Conservation (phyloP, 805 yeast genomes). For the Naumovozyma baii region DNA sequence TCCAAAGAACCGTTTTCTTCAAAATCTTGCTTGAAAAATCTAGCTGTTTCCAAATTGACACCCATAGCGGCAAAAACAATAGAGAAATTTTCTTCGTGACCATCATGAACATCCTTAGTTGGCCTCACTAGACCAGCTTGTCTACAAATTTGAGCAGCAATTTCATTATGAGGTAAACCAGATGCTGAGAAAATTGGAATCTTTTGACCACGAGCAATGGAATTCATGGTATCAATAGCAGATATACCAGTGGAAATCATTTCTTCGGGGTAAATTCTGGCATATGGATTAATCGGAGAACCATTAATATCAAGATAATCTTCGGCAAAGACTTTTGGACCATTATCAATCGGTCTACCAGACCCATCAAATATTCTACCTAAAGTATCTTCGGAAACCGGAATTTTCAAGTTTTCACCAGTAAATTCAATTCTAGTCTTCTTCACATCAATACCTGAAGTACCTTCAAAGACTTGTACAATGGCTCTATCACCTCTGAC, state of each 20-base stretch:
- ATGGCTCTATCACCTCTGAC: slow-evolving; percentile 95
- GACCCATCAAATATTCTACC: slow-evolving; percentile 99
- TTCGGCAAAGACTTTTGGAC: slow-evolving; percentile 97
- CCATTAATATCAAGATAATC: slow-evolving; percentile 98
- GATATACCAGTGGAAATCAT: slow-evolving; percentile 99
- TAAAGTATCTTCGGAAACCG: slow-evolving; percentile 93
- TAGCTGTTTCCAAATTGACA: slow-evolving; percentile 95
- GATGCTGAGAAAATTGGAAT: slow-evolving; percentile 98
- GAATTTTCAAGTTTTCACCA: slow-evolving; percentile 83
- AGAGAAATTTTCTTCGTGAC: slow-evolving; percentile 98
- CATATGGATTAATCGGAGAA: slow-evolving; percentile 95
- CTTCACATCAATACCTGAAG: slow-evolving; percentile 96
- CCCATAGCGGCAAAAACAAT: slow-evolving; percentile 99
- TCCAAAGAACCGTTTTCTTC: slow-evolving; percentile 98
- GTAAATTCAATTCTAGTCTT: slow-evolving; percentile 96
- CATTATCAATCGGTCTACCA: slow-evolving; percentile 96
- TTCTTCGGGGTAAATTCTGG: slow-evolving; percentile 98
- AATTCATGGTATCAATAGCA: slow-evolving; percentile 98
- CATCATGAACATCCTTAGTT: slow-evolving; percentile 98
- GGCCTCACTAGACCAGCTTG: slow-evolving; percentile 99
- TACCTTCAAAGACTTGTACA: slow-evolving; percentile 98
- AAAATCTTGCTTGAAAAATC: slow-evolving; percentile 98
- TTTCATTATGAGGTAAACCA: slow-evolving; percentile 98
- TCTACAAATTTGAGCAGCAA: slow-evolving; percentile 99
- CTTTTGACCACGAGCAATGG: slow-evolving; percentile 99